phyloP scores from a whole-genome alignment of 148 eudicot species.

The Pouteria glomerata region DNA sequence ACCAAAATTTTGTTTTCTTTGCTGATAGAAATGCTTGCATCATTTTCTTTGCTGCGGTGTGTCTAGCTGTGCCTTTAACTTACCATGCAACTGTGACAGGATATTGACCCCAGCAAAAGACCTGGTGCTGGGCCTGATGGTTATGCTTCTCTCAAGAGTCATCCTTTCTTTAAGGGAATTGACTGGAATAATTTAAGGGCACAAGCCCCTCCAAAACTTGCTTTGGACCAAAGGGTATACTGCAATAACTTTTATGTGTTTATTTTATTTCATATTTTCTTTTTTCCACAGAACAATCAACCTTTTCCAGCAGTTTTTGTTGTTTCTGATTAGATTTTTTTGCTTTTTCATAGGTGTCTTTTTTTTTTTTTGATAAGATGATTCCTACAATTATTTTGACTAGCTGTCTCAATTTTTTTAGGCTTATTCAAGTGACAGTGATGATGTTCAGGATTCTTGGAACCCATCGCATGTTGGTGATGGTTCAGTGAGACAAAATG shows the following conservation, averaged over 20 bases:
- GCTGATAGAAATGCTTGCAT: no score
- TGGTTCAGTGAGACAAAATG: conserved; percentile 41
- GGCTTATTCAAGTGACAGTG: conserved; percentile 46
- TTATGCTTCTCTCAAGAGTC: conserved; percentile 65
- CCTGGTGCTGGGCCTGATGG: conserved; percentile 97
- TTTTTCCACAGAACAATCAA: background rate
- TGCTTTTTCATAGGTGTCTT: background rate
- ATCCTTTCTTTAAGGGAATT: conserved; percentile 75
- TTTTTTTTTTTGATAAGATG: background rate
- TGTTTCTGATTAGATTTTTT: background rate
- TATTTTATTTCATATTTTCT: background rate
- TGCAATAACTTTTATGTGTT: background rate
- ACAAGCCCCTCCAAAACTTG: conserved; percentile 75
- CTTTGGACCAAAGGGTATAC: conserved; percentile 55
- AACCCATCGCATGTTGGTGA: conserved; percentile 75
- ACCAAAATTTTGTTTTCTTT: no score
- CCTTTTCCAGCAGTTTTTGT: background rate
- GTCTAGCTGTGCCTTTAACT: background rate
- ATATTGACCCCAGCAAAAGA: conserved; percentile 79
- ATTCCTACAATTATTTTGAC: background rate
- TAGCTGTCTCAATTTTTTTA: conserved; percentile 16
- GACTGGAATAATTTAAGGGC: conserved; percentile 73
- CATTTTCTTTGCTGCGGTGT: background rate
- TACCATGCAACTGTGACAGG: conserved; percentile 34
- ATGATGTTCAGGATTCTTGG: conserved; percentile 62